Conservation (phyloP, 179 eudicot genomes). For the Amaranthus tricolor region DNA sequence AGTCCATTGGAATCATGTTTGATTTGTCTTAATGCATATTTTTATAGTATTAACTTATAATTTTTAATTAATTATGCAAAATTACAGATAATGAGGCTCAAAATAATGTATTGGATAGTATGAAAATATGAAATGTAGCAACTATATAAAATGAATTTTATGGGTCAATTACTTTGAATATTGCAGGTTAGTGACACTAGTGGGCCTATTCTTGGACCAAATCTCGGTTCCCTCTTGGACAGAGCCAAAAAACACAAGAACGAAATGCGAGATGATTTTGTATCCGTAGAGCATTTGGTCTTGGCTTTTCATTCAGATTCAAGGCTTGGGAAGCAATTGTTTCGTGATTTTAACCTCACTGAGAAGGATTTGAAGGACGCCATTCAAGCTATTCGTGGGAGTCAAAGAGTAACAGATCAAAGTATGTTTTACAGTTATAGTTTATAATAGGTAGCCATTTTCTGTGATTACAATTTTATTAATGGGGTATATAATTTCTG, state of each 20-base stretch:
- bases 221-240: constrained; percentile 62
- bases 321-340: constrained; percentile 80
- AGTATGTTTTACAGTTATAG: constrained; percentile 40
- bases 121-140: too few relatives aligned
- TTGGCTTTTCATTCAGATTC: constrained; percentile 72
- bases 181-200: constrained; percentile 86
- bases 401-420: constrained; percentile 92
- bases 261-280: constrained; percentile 87
- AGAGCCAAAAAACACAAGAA: constrained; percentile 74
- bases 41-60: too few relatives aligned
- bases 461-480: not conserved
- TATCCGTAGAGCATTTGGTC: constrained; percentile 91
- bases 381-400: constrained; percentile 85
- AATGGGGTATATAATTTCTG: not conserved
- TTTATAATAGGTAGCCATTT: not conserved
- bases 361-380: constrained; percentile 87
- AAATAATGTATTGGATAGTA: too few relatives aligned
- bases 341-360: constrained; percentile 56
- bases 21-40: too few relatives aligned
- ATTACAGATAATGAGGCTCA: too few relatives aligned
- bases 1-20: too few relatives aligned
- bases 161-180: constrained; percentile 7
- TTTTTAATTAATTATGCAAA: too few relatives aligned
- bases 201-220: constrained; percentile 68
- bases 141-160: not conserved